Base-by-base conservation (phyloP, 495 filamentous ascomycete genomes). In the Annulohypoxylon moriforme region DNA sequence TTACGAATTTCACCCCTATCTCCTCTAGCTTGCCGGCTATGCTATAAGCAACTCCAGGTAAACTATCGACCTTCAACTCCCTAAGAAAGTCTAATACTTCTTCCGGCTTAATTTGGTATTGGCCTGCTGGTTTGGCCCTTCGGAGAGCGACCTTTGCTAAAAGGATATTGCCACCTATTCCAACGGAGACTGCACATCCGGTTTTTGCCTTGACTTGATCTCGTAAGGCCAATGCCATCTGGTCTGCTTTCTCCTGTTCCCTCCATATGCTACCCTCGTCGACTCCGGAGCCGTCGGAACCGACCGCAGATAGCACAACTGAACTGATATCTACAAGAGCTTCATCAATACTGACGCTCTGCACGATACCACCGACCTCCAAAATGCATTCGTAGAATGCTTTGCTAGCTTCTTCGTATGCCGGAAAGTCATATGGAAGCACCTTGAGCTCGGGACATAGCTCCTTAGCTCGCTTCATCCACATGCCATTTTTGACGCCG, bases 331-430 rank as follows among this genome's bases (percentile, higher is more conserved):
- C 94, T 9, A 97, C 81, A 11, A 98, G 85, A 6, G 93, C 96
- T 78, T 99, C 96, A 72, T 99, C 96, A 58, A 99, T 92, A 69
- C 96, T 98, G 25, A 98, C 94, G 75, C 96, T 98, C 75, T 99
- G 96, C 4, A 97, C 93, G 34, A 92, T 79, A 1, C 93, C 95
- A 38, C 90, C 93, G 6, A 93, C 83, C 13, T 86, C 83, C n/a
- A 97, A 78, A 7, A 98, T 92, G 29, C 90, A 89, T 57, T 90
- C 88, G 71, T 99, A 99, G 72, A 99, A 98, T 22, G 86, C 86
- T 53, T 88, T 85, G 75, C 96, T 98, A 1, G 94, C 94, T 69
- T 94, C 92, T 81, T 98, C 96, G 69, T 99, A 99, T 0, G 88
- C 94, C 5, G 91, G 90, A 74, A 98, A 98, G 73, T 99, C 95